phyloP scores from a whole-genome alignment of 1,284 basidiomycete species.

The Agaricales sp. region DNA sequence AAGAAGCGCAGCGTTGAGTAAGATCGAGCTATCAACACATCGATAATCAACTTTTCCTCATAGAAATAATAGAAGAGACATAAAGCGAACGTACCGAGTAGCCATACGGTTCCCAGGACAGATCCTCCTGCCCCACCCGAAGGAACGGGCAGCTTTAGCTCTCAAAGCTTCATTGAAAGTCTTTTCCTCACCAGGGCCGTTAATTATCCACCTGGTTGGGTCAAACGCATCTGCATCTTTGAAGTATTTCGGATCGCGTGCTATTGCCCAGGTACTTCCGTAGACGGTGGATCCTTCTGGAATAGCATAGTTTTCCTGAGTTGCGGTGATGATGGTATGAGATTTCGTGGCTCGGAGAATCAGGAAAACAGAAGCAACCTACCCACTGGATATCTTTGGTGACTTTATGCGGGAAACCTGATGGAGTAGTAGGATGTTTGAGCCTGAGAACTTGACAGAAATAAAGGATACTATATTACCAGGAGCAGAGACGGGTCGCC shows the following conservation, averaged over 20 bases:
- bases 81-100: not conserved
- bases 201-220: slow-evolving; percentile 42
- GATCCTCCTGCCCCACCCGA: not conserved
- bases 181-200: slow-evolving; percentile 27
- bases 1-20: slow-evolving; percentile 44
- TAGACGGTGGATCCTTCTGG: slow-evolving; percentile 47
- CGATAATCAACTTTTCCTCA: not conserved
- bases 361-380: slow-evolving; percentile 10
- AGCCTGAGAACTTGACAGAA: no score
- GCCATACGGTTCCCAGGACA: not conserved
- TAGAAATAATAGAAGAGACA: not conserved
- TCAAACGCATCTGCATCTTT: slow-evolving; percentile 49
- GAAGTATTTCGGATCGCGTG: slow-evolving; percentile 13
- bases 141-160: slow-evolving; percentile 24
- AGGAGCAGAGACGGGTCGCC: not conserved
- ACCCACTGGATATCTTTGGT: slow-evolving; percentile 54
- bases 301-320: slow-evolving; percentile 41
- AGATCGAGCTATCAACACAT: slow-evolving; percentile 33
- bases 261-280: slow-evolving; percentile 46
- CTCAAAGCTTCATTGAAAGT: slow-evolving; percentile 34
- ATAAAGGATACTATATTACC: not conserved
- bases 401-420: slow-evolving; percentile 45
- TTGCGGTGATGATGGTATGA: not conserved
- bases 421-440: not conserved
- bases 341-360: no score